Conservation (phyloP, 306 rosid genomes). For the Delonix regia region DNA sequence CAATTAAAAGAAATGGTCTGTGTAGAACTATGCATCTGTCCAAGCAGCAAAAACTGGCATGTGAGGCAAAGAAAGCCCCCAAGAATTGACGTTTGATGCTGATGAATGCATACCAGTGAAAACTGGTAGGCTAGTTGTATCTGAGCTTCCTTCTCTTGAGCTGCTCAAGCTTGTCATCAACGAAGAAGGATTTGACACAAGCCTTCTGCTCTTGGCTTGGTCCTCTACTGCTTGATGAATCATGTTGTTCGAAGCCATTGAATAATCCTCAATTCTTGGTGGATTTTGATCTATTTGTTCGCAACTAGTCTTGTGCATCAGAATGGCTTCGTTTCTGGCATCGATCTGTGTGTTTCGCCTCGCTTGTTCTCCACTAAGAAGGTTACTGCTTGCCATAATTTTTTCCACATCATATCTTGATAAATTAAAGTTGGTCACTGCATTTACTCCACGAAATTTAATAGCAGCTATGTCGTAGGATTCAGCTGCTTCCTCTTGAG, state of each 20-base stretch:
- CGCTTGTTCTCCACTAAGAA: slow-evolving; percentile 75
- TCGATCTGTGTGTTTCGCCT: slow-evolving; percentile 53
- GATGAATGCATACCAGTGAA: slow-evolving; percentile 59
- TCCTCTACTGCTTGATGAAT: slow-evolving; percentile 45
- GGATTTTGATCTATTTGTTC: too few relatives aligned
- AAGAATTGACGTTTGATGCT: slow-evolving; percentile 50
- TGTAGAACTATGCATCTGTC: slow-evolving; percentile 53
- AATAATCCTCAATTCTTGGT: too few relatives aligned
- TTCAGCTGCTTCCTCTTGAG: slow-evolving; percentile 98
- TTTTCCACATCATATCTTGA: slow-evolving; percentile 85
- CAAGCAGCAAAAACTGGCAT: slow-evolving; percentile 82
- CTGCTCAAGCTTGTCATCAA: slow-evolving; percentile 40
- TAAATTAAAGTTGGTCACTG: slow-evolving; percentile 87
- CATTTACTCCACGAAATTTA: slow-evolving; percentile 79
- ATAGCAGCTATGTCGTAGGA: slow-evolving; percentile 93
- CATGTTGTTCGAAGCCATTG: slow-evolving; percentile 43
- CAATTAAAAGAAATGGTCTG: too few relatives aligned
- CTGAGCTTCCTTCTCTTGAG: slow-evolving; percentile 79
- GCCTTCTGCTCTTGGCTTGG: too few relatives aligned
- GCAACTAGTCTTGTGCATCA: too few relatives aligned
- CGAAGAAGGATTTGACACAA: slow-evolving; percentile 57
- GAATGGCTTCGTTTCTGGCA: slow-evolving; percentile 38
- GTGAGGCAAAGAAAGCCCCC: slow-evolving; percentile 69
- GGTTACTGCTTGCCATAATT: slow-evolving; percentile 77
- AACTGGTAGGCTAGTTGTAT: slow-evolving; percentile 53